Base-by-base conservation (phyloP, 106 monocot genomes). In the Dendrobium chrysotoxum region DNA sequence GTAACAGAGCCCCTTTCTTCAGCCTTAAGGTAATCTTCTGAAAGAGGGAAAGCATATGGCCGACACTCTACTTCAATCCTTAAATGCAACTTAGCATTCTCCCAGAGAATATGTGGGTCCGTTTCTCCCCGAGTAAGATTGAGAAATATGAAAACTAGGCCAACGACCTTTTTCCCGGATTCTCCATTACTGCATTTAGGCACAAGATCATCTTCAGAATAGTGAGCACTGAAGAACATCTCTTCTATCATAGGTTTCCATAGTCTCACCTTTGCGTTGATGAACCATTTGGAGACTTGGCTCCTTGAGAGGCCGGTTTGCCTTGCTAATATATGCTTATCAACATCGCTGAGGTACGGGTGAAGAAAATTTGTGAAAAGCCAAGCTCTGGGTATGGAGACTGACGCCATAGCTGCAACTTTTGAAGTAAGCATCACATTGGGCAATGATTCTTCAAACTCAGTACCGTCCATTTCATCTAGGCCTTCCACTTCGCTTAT, bases 161-260 rank as follows among this genome's bases (percentile, higher is more conserved):
- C 92, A 75, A 90, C 85, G 26, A 92, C 90, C 68, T 95, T 95
- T 74, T 92, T 95, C 94, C 94, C 92, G 78, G 90, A 85, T 58
- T 95, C 94, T 54, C 92, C 92, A 79, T 90, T 80, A 39, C 64
- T 83, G 68, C 92, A 92, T 75, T 88, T 86, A 1, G 92, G 88
- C 30, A 83, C 79, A 40, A 91, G 89, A 53, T 88, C 93, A 23
- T 84, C 45, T 35, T 93, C 93, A 30, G 87, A 58, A 47, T 96
- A 96, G 74, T 96, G 96, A 46, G 87, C 82, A 82, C 93, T 96
- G 7, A 77, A 8, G 61, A 93, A 96, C 87, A 91, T 86, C 96
- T 96, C n/a, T n/a, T n/a, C n/a, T n/a, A n/a, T n/a, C n/a, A n/a
- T n/a, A n/a, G n/a, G n/a, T n/a, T n/a, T n/a, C n/a, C n/a, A n/a